Base-by-base conservation (phyloP, 2,329 filamentous ascomycete species). In the Whalleya microplaca region DNA sequence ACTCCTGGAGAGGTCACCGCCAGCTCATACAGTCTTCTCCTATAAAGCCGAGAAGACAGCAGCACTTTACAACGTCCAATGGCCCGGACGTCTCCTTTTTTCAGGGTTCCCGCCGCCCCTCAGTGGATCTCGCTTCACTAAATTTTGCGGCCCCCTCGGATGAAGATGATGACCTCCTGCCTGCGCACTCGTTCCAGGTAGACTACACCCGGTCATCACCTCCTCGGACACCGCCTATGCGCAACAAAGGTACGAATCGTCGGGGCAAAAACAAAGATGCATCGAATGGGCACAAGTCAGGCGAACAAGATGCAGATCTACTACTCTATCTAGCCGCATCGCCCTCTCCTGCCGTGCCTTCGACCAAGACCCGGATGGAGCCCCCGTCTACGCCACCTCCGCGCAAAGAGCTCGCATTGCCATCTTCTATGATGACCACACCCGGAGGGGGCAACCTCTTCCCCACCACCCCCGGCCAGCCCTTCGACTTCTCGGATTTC, bases 401-500 rank as follows among this genome's bases (percentile, higher is more conserved):
- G 51, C 88, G 87, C 71, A 85, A 80, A 68, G 86, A 86, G 79
- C 84, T 80, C 63, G 90, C 85, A 50, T 79, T 90, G 60, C 92
- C 86, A 20, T 96, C 86, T 54, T 96, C 88, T 21, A 92, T 94
- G 84, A 94, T 95, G 90, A 89, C 85, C n/a, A 95, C 91, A 10
- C 91, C 91, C 1, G 86, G 87, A 51, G 88, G 87, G 41, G 84
- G 84, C 59, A 89, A 86, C 67, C 74, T 88, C 45, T 85, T 87
- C 67, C 85, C 89, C 49, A 87, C 85, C 61, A 98, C 94, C 0
- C 94, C 94, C 0, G 88, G 88, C 16, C 90, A 93, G 69, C 77
- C 74, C 46, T 96, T 98, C 74, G 96, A 98, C 77, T 96, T 98
- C 76, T 86, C 92, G 50, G 95, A 99, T 71, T 99, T 96, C 75